Conservation (phyloP, 2,329 filamentous ascomycete genomes). For the Pseudophaeomoniella oleicola region DNA sequence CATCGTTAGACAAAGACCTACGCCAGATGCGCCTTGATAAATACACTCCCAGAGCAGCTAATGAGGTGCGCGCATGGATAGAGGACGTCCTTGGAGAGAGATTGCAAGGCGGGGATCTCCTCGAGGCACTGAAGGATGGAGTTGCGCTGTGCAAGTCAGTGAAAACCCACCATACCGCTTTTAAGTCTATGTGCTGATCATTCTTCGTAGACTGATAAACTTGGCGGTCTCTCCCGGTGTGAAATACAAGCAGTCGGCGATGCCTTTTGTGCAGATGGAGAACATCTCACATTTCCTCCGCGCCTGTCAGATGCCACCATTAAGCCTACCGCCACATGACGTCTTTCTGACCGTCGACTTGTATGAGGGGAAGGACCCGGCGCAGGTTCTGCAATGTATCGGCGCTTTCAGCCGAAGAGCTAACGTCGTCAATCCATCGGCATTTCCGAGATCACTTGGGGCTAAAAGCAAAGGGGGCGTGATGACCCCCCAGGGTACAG, state of each 20-base stretch:
- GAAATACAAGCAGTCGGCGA: conserved; percentile 78
- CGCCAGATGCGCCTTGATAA: conserved; percentile 81
- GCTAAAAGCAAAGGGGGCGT: conserved; percentile 46
- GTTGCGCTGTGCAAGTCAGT: conserved; percentile 80
- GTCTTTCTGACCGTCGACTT: conserved; percentile 94
- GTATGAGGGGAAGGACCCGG: conserved; percentile 88
- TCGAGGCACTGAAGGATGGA: conserved; percentile 80
- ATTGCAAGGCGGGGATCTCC: conserved; percentile 58
- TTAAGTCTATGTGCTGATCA: conserved; percentile 12
- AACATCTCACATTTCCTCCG: conserved; percentile 94
- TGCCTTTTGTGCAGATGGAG: conserved; percentile 99
- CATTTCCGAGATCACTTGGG: conserved; percentile 65
- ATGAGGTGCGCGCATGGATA: conserved; percentile 75
- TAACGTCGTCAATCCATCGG: conserved; percentile 54
- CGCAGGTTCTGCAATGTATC: conserved; percentile 87
- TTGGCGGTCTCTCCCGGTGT: conserved; percentile 64
- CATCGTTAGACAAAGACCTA: conserved; percentile 89
- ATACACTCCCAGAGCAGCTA: conserved; percentile 81
- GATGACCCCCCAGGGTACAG: conserved; percentile 54
- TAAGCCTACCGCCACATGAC: conserved; percentile 85
- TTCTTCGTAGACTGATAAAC: conserved; percentile 56
- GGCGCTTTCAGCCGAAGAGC: conserved; percentile 83
- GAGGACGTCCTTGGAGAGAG: conserved; percentile 63
- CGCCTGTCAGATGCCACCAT: conserved; percentile 69
- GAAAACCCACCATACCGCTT: background rate